phyloP scores from a whole-genome alignment of 345 rosid species.

The Camelina sativa region DNA sequence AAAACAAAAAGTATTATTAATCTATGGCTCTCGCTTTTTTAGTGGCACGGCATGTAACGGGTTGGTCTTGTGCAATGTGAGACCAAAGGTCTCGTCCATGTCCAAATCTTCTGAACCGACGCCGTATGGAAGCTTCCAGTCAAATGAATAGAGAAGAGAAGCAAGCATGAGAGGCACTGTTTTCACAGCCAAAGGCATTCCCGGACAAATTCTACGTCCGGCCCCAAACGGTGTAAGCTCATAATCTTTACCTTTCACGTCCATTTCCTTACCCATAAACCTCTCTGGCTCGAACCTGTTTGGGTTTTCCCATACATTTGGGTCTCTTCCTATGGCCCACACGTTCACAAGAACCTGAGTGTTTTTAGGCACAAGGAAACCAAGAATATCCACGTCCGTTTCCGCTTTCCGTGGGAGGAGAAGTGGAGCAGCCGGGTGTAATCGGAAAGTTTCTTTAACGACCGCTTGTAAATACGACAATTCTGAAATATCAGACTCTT shows the following conservation, averaged over 20 bases:
- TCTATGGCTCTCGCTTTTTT: conserved; percentile 3
- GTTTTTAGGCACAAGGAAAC: conserved; percentile 41
- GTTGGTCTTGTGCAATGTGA: conserved; percentile 42
- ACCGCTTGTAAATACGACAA: conserved; percentile 49
- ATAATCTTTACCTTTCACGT: conserved; percentile 41
- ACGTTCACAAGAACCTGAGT: conserved; percentile 49
- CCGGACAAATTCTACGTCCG: conserved; percentile 39
- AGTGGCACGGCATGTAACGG: conserved; percentile 37
- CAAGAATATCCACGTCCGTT: conserved; percentile 41
- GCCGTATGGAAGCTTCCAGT: conserved; percentile 52
- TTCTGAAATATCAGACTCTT: conserved; percentile 42
- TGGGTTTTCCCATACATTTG: conserved; percentile 42
- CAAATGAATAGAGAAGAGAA: conserved; percentile 49
- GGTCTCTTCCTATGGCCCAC: conserved; percentile 51
- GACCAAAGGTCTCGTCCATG: conserved; percentile 47
- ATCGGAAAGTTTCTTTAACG: conserved; percentile 48
- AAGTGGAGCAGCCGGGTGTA: conserved; percentile 54
- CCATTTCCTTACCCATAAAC: conserved; percentile 36
- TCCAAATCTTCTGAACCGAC: conserved; percentile 45
- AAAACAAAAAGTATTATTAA: not conserved
- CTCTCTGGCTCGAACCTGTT: conserved; percentile 44
- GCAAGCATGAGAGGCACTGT: conserved; percentile 56
- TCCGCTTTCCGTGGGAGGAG: conserved; percentile 46
- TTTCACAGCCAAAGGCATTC: conserved; percentile 51
- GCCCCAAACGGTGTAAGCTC: conserved; percentile 42